Conservation (phyloP, 305 asterid species). For the Fraxinus greggii region DNA sequence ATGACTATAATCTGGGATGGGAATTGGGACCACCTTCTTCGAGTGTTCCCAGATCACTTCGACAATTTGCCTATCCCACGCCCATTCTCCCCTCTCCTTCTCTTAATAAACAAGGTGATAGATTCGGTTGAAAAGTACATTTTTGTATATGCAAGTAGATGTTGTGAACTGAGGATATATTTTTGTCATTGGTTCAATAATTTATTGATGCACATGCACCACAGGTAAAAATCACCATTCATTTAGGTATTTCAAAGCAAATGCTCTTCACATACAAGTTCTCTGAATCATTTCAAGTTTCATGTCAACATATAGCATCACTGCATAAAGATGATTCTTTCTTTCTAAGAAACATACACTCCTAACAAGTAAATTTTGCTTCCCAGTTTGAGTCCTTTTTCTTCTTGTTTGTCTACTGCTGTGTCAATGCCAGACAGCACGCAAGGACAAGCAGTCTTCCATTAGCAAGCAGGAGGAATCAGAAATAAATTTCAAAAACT, state of each 20-base stretch:
- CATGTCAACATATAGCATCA: background rate
- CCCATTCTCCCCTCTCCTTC: background rate
- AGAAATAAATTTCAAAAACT: background rate
- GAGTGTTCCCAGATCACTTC: background rate
- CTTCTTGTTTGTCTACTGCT: background rate
- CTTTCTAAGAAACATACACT: background rate
- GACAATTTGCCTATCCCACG: background rate
- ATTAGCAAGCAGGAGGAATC: background rate
- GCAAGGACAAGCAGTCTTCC: background rate
- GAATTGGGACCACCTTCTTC: background rate
- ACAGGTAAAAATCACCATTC: background rate
- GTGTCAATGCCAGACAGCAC: background rate
- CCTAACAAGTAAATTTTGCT: background rate
- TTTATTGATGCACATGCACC: conserved; percentile 7
- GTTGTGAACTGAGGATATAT: background rate
- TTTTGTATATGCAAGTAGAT: background rate
- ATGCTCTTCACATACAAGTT: background rate
- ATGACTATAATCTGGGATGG: background rate
- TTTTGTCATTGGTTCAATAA: conserved; percentile 1
- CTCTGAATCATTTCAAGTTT: background rate
- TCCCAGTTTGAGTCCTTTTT: background rate
- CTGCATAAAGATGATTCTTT: background rate
- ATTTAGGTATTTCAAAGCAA: background rate
- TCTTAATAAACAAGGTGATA: background rate
- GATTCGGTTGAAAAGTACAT: background rate